Conservation (phyloP, 495 filamentous ascomycete species). For the Bryoglossum gracile region DNA sequence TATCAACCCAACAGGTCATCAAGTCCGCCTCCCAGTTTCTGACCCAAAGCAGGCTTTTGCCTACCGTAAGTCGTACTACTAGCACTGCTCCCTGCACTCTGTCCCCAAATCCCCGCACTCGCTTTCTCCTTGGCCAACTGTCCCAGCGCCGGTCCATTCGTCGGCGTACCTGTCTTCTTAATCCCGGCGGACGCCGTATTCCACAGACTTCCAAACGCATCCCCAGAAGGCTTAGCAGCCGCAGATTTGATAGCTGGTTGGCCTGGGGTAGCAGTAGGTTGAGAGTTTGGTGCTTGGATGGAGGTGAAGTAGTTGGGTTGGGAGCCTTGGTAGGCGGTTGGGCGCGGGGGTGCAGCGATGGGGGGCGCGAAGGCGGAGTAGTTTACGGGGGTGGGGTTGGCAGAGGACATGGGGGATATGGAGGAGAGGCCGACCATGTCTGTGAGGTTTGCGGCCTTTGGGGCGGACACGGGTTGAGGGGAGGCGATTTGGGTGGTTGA, state of each 20-base stretch:
- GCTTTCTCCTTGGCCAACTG: constrained; percentile 95
- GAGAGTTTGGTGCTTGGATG: constrained; percentile 43
- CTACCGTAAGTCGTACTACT: constrained; percentile 32
- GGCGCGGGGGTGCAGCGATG: constrained; percentile 41
- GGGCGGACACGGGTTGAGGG: constrained; percentile 74
- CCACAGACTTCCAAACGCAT: constrained; percentile 88
- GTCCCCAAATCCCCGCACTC: constrained; percentile 89
- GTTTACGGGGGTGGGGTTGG: constrained; percentile 47
- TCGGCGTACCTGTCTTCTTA: constrained; percentile 61
- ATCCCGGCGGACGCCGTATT: constrained; percentile 67
- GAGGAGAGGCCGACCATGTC: constrained; percentile 75
- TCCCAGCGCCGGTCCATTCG: constrained; percentile 65
- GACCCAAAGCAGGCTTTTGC: constrained; percentile 28
- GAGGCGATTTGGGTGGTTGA: constrained; percentile 67
- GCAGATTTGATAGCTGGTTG: constrained; percentile 34
- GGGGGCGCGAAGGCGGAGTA: constrained; percentile 47
- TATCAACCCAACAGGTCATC: constrained; percentile 62
- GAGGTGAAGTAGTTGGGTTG: constrained; percentile 95
- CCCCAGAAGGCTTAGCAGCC: constrained; percentile 51
- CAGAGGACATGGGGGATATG: constrained; percentile 61
- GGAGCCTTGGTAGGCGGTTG: constrained; percentile 65
- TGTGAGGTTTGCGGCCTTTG: constrained; percentile 70
- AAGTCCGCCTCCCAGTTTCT: constrained; percentile 37
- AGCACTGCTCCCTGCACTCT: constrained; percentile 46
- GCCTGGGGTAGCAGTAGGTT: constrained; percentile 26